Conservation (phyloP, 768 basidiomycete species). For the Lyophyllum decastes region DNA sequence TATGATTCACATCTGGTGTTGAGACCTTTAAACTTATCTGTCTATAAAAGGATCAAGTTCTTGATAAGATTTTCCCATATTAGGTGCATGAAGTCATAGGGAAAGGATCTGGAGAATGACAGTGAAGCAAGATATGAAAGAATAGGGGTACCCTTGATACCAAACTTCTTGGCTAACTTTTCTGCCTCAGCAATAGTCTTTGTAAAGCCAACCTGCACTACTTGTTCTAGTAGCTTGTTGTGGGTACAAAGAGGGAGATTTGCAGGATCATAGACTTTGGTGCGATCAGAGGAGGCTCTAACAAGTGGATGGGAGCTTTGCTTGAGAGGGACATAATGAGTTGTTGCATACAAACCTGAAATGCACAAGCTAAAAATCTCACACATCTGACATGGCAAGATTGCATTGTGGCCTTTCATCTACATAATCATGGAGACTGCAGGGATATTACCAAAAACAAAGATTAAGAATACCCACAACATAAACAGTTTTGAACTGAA, state of each 20-base stretch:
- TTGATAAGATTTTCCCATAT: conserved; percentile 39
- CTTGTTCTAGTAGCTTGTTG: conserved; percentile 14
- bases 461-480: conserved; percentile 20
- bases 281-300: not conserved
- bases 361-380: conserved; percentile 25
- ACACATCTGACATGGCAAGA: conserved; percentile 34
- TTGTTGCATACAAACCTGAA: conserved; percentile 5
- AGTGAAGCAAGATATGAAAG: conserved; percentile 33
- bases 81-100: conserved; percentile 51
- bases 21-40: conserved; percentile 38
- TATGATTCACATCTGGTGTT: conserved; percentile 29
- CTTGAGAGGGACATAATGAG: conserved; percentile 25
- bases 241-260: conserved; percentile 19
- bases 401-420: too few species aligned
- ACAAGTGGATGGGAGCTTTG: conserved; percentile 1
- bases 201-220: conserved; percentile 18
- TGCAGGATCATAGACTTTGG: conserved; percentile 20
- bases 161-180: conserved; percentile 20
- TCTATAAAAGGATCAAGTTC: conserved; percentile 41
- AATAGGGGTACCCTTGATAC: conserved; percentile 37
- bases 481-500: conserved; percentile 11
- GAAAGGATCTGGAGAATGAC: conserved; percentile 37
- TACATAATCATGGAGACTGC: conserved; percentile 22
- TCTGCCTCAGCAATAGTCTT: conserved; percentile 17
- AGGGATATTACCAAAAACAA: conserved; percentile 24